These are phyloP conservation scores for Aureobasidium mangrovei DNA, from an alignment of 2,329 filamentous ascomycete genomes.

Conservation along the genomic window DNA sequence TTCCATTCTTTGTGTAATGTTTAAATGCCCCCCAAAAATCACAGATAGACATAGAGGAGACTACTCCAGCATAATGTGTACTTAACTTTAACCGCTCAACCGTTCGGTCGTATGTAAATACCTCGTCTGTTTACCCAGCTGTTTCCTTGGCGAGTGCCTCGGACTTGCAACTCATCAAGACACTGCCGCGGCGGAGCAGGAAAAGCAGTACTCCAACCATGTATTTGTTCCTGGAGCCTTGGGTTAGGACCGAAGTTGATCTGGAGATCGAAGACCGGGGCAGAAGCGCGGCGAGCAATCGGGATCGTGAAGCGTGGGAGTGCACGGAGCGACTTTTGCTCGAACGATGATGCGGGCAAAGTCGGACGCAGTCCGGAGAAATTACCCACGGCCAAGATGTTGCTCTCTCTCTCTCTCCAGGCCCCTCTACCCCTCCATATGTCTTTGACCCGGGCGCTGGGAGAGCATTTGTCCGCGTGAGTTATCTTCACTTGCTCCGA, in stretches of 20 bases:
- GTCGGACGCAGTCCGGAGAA: constrained; percentile 4
- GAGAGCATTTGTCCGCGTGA: constrained; percentile 9
- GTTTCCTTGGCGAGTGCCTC: neutral
- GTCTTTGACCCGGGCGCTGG: neutral
- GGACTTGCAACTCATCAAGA: no score
- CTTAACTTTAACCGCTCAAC: neutral
- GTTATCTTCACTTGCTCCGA: constrained; percentile 7
- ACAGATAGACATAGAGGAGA: constrained; percentile 1
- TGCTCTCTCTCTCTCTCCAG: neutral
- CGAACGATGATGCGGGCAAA: constrained; percentile 3
- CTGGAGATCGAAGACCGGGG: neutral
- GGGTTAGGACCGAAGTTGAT: neutral
- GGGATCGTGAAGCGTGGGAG: neutral
- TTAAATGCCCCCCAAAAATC: neutral
- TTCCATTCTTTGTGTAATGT: neutral
- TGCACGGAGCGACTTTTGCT: no score
- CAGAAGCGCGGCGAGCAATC: neutral
- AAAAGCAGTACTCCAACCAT: no score
- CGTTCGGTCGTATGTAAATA: neutral
- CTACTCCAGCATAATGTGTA: neutral
- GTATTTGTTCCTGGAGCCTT: neutral
- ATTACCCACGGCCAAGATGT: neutral
- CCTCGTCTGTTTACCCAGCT: neutral
- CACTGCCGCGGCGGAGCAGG: no score
- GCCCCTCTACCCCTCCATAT: neutral